Evolutionary conservation across 2,329 filamentous ascomycete species (phyloP).

Genomic region (Lasiodiplodia theobromae): DNA sequence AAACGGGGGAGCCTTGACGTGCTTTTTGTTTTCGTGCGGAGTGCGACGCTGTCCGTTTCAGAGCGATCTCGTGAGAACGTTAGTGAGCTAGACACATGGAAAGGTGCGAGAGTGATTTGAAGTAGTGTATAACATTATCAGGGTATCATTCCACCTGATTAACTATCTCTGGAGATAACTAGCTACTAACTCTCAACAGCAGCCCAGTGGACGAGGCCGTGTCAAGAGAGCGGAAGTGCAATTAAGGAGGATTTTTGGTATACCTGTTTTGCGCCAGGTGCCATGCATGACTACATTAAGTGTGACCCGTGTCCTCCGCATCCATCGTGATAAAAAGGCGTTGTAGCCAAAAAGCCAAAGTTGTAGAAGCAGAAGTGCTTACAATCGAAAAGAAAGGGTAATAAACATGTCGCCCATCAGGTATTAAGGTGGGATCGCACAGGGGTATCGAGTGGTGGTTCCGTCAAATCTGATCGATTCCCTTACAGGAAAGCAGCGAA

Average conservation of each 20-base stretch:
- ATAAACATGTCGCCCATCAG: conserved; percentile 2
- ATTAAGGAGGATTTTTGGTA: conserved; percentile 25
- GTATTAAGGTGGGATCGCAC: not conserved
- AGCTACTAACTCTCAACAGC: conserved; percentile 10
- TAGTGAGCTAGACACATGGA: not conserved
- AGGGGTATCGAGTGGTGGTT: conserved; percentile 22
- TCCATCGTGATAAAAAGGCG: conserved; percentile 18
- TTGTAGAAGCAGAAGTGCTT: conserved; percentile 7
- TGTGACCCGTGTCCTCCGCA: conserved; percentile 20
- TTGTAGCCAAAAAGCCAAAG: conserved; percentile 10
- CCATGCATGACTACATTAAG: conserved; percentile 27
- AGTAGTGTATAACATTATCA: conserved; percentile 9
- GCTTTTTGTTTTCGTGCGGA: not conserved
- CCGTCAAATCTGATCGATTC: not conserved
- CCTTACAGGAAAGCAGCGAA: conserved; percentile 30
- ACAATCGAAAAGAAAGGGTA: conserved; percentile 13
- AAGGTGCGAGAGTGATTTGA: not conserved
- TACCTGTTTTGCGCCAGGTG: conserved; percentile 27
- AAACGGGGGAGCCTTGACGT: not conserved
- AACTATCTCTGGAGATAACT: conserved; percentile 17
- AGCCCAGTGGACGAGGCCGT: not conserved
- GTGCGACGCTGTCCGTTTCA: not conserved
- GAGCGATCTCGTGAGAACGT: not conserved
- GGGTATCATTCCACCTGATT: conserved; percentile 27
- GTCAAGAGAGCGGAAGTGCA: not conserved